Evolutionary conservation across 1,284 basidiomycete genomes (phyloP).

Genomic region (Megacollybia platyphylla): DNA sequence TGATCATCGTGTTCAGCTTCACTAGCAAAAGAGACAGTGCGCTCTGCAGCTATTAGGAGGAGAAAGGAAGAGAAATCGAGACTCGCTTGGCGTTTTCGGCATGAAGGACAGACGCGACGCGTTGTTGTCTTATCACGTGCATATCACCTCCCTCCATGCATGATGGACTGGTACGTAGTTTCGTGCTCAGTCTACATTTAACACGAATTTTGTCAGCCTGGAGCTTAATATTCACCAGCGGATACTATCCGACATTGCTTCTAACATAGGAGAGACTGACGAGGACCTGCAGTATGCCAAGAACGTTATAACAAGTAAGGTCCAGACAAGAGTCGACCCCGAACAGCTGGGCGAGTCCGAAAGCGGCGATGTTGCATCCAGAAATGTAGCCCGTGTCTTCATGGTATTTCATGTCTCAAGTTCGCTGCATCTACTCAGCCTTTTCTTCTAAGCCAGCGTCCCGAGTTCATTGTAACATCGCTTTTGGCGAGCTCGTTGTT

Average conservation of each 20-base stretch:
- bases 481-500: slow-evolving; percentile 61
- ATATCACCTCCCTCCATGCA: not conserved
- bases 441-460: slow-evolving; percentile 32
- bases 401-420: slow-evolving; percentile 32
- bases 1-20: slow-evolving; percentile 9
- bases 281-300: slow-evolving; percentile 36
- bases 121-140: slow-evolving; percentile 6
- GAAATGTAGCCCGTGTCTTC: slow-evolving; percentile 25
- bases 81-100: slow-evolving; percentile 11
- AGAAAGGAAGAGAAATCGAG: not conserved
- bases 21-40: slow-evolving; percentile 6
- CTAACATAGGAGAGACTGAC: slow-evolving; percentile 39
- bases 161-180: slow-evolving; percentile 22
- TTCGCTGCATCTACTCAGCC: slow-evolving; percentile 1
- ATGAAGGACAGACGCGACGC: slow-evolving; percentile 7
- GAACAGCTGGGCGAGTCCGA: slow-evolving; percentile 12
- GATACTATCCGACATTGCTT: slow-evolving; percentile 72
- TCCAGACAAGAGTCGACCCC: slow-evolving; percentile 25
- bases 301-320: slow-evolving; percentile 48
- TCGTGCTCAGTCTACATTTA: not conserved
- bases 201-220: slow-evolving; percentile 25
- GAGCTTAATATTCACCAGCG: slow-evolving; percentile 73
- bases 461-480: slow-evolving; percentile 62
- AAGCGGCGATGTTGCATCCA: slow-evolving; percentile 10
- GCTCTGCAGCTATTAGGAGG: not conserved